A percentile compares a stretch with the other conserved stretches of the same genome.
phyloP scores from a whole-genome alignment of 768 basidiomycete species.

The Phaeotremella skinneri region DNA sequence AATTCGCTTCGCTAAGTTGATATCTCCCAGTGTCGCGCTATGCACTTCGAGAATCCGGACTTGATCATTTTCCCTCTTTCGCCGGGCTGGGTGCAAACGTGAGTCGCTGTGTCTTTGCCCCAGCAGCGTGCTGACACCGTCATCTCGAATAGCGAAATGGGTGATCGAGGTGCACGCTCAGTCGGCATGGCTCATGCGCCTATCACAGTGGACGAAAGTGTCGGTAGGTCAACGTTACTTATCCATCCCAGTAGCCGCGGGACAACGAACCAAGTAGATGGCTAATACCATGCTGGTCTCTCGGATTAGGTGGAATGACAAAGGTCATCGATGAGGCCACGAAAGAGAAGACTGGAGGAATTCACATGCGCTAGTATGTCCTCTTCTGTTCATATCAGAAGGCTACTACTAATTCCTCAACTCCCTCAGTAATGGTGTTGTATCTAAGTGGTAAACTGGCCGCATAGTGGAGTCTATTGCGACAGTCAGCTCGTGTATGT shows the following conservation, averaged over 20 bases:
- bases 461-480: no score
- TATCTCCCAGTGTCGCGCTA: constrained; percentile 17
- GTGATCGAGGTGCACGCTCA: constrained; percentile 9
- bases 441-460: constrained; percentile 2
- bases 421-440: not conserved
- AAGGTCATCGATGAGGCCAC: constrained; percentile 38
- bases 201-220: constrained; percentile 32
- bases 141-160: constrained; percentile 22
- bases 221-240: constrained; percentile 22
- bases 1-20: not conserved
- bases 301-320: constrained; percentile 27
- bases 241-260: no score
- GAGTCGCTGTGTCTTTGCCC: not conserved
- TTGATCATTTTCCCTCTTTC: constrained; percentile 34
- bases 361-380: constrained; percentile 33
- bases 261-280: no score
- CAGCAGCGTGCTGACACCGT: not conserved
- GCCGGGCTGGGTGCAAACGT: constrained; percentile 39
- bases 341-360: constrained; percentile 31
- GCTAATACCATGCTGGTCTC: not conserved
- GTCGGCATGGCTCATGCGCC: constrained; percentile 31
- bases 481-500: no score
- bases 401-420: not conserved
- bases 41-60: constrained; percentile 37
- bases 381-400: not conserved